Conservation (phyloP, 495 filamentous ascomycete species). For the Tirmania nivea region DNA sequence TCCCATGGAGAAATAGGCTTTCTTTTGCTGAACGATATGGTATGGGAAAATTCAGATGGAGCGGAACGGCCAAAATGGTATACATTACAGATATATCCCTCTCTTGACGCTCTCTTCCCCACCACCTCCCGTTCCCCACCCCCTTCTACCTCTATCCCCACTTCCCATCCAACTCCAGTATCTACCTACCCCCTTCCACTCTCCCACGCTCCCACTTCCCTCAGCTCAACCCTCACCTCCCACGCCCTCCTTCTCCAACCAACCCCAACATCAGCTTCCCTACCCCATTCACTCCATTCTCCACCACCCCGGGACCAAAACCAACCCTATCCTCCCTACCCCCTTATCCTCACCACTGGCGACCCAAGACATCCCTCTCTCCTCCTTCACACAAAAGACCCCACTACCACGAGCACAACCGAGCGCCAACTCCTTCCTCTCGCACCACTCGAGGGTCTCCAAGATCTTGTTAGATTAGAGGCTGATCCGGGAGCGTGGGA, state of each 20-base stretch:
- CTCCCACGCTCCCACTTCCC: background rate
- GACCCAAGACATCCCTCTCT: constrained; percentile 10
- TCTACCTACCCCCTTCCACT: constrained; percentile 1
- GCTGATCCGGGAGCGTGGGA: no score
- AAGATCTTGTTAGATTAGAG: no score
- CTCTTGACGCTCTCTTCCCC: background rate
- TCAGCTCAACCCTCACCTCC: constrained; percentile 5
- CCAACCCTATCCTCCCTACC: background rate
- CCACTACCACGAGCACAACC: background rate
- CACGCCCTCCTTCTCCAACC: constrained; percentile 8
- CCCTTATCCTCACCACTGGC: constrained; percentile 9
- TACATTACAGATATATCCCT: no score
- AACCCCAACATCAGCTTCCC: background rate
- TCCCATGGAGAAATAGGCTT: no score
- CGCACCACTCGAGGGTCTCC: constrained; percentile 2
- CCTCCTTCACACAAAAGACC: background rate
- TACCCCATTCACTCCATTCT: constrained; percentile 2
- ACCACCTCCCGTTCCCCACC: constrained; percentile 1
- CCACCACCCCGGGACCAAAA: background rate
- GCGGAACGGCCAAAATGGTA: no score
- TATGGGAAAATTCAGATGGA: no score
- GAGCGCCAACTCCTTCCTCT: constrained; percentile 2
- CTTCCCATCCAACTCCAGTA: background rate
- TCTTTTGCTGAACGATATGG: no score
- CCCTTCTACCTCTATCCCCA: constrained; percentile 1